Percentiles rank a stretch among this genome's conserved stretches.
Conservation (phyloP, 2,329 filamentous ascomycete species). For the Apiospora sp. region DNA sequence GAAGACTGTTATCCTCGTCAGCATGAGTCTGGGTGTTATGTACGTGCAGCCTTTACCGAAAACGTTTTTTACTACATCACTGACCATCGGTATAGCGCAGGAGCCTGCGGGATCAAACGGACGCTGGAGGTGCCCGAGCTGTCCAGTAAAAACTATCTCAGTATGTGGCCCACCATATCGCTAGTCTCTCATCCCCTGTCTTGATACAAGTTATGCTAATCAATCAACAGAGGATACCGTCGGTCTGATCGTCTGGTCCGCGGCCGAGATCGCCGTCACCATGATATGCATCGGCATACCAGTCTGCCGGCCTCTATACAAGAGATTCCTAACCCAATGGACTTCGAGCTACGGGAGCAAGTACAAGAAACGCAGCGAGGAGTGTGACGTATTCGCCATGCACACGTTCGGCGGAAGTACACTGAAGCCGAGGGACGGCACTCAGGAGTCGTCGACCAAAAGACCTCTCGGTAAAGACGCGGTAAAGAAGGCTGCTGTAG, state of each 20-base stretch:
- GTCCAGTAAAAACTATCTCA: background rate
- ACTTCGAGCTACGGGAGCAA: background rate
- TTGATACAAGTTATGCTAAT: too few species aligned
- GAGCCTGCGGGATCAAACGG: constrained; percentile 8
- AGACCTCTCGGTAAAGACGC: background rate
- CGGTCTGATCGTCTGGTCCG: background rate
- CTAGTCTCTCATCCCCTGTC: too few species aligned
- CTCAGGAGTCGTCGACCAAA: background rate
- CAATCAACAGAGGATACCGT: background rate
- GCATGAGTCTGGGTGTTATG: background rate
- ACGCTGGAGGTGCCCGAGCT: background rate
- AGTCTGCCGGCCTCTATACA: background rate
- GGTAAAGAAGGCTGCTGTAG: background rate
- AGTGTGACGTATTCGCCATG: background rate
- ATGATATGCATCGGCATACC: constrained; percentile 16
- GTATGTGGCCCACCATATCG: too few species aligned
- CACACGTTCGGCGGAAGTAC: background rate
- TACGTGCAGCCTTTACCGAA: background rate
- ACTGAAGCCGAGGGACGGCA: background rate
- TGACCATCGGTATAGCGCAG: background rate
- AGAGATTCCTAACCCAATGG: background rate
- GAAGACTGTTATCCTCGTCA: background rate
- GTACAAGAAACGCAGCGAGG: background rate
- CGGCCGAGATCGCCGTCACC: constrained; percentile 6
- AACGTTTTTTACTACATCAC: background rate